Conservation (phyloP, 2,329 filamentous ascomycete species). For the Ophiostoma ips region DNA sequence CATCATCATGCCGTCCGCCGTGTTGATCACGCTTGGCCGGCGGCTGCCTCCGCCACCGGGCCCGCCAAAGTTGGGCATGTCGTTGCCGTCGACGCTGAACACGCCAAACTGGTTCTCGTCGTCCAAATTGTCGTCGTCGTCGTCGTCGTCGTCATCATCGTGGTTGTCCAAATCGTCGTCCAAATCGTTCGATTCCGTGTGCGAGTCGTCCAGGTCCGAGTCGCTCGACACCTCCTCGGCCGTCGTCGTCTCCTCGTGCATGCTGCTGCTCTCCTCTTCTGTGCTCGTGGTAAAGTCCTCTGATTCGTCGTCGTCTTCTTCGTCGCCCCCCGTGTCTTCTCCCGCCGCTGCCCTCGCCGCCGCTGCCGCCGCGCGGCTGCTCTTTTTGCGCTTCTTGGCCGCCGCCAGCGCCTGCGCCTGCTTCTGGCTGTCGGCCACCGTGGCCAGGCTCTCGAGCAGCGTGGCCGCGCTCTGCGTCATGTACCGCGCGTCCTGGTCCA, state of each 20-base stretch:
- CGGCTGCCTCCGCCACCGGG: neutral
- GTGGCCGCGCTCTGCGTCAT: constrained; percentile 9
- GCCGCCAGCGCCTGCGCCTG: constrained; percentile 2
- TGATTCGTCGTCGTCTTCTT: neutral
- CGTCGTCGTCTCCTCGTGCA: constrained; percentile 5
- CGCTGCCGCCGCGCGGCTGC: neutral
- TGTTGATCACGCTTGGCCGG: constrained; percentile 1
- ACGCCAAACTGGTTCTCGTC: constrained; percentile 3
- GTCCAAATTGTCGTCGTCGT: neutral
- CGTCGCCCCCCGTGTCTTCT: too few relatives aligned
- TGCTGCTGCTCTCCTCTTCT: constrained; percentile 6
- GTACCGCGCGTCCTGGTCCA: constrained; percentile 13
- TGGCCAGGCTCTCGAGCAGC: constrained; percentile 12
- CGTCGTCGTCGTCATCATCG: neutral
- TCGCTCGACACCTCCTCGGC: constrained; percentile 3
- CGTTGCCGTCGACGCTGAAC: neutral
- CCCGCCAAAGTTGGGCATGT: neutral
- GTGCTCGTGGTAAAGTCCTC: constrained; percentile 4
- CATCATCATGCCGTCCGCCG: neutral
- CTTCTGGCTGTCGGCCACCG: constrained; percentile 8
- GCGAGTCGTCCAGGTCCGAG: neutral
- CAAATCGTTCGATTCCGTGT: neutral
- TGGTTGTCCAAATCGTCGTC: neutral
- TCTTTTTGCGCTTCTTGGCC: constrained; percentile 4
- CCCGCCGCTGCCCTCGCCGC: too few relatives aligned